Evolutionary conservation across 148 eudicot species (phyloP), one percentile per base, ranked within the genome.

Genomic region (Limonium bicolor): DNA sequence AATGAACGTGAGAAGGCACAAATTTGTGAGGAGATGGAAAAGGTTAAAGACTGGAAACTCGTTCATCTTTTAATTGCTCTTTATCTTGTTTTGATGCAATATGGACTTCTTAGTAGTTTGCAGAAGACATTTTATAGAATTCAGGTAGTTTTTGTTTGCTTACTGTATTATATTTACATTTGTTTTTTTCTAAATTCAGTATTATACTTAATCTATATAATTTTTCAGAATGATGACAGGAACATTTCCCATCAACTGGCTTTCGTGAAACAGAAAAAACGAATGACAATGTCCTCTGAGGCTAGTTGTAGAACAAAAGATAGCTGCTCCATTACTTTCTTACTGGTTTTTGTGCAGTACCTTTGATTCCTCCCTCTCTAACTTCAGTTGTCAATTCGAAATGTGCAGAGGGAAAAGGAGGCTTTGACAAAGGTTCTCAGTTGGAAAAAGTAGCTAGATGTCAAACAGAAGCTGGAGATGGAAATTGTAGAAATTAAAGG

Each of bases 301-400:
- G 69, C 70, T 80, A 36, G 72, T 80, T 21, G 97, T 84, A 63
- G 80, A 75, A 55, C 95, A 90, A 30, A 78, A 80, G 92, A 95
- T 84, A 53, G 31, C 40, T 55, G 28, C 45, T 49, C 26, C 22
- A 18, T 44, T 10, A 22, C 26, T 4, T 13, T 25, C 13, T 43
- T 17, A 41, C 13, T 23, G 48, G 14, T 25, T 5, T 25, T 23
- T 13, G n/a, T n/a, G n/a, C n/a, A n/a, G n/a, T 25, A 23, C 29
- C 46, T 13, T 24, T 25, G 30, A 43, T 9, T 6, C 19, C 5
- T 13, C n/a, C n/a, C 27, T 43, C 27, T 20, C 29, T 6, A 25
- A 18, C 7, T 25, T 25, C 14, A 23, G 29, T 43, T 43, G 16
- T 14, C 48, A 13, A 25, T n/a, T 24, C 15, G 18, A n/a, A 13